Base-by-base conservation (phyloP, 2,329 filamentous ascomycete species). In the Exophiala xenobiotica region DNA sequence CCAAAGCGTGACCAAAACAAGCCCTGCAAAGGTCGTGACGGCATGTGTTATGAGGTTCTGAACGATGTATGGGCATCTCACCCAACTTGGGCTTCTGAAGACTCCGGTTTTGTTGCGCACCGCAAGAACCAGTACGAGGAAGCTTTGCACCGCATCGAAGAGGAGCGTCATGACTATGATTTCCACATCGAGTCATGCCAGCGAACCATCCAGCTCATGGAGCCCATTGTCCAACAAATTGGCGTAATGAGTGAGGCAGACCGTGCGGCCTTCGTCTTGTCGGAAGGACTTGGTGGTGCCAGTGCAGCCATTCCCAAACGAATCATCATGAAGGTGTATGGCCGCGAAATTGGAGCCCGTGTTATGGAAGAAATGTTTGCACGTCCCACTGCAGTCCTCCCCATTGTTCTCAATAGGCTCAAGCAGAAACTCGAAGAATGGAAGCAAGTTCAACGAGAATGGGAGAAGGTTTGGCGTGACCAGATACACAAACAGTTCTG, bases 11-110 rank as follows among this genome's bases (percentile, higher is more conserved):
- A 97, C 68, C 86, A 90, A 8, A 83, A 93, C 53, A 95, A 95
- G 74, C 83, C 87, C 1, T 99, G 93, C 73, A 93, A 89, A 65
- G 93, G 93, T 8, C 87, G 93, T 39, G 93, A 99, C 65, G 90
- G 96, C 68, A 85, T 99, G 61, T 99, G 93, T 72, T 86, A 89
- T 61, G 86, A 87, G 19, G 92, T 99, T 0, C 77, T 99, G 48
- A 99, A 99, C 60, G 93, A 99, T 62, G 89, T 96, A 61, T 99
- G 93, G 93, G 93, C 93, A 1, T 97, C 92, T 20, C 93, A 99
- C 71, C 93, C 93, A 3, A 99, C 93, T 0, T 99, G 93, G 93
- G 93, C 92, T 1, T 97, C 92, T 1, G 93, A 99, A 70, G 93
- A 99, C 66, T 95, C 89, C 38, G 93, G 93, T 0, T 99, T 99